These are phyloP conservation scores for Candida quercuum DNA, from an alignment of 805 yeast species.

Conservation along the genomic window DNA sequence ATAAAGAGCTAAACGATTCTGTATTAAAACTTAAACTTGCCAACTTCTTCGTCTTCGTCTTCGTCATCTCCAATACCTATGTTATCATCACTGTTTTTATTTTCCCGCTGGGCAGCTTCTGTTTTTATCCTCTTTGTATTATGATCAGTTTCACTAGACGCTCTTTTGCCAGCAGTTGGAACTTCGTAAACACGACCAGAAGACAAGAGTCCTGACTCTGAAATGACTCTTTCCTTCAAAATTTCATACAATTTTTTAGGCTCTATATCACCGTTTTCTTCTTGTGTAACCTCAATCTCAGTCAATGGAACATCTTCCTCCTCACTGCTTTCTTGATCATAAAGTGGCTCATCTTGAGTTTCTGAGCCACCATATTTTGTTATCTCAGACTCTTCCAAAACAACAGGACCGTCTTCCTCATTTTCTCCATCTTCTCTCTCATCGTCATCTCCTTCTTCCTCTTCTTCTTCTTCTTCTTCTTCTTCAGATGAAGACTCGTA, in stretches of 20 bases:
- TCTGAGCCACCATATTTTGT: constrained; percentile 1
- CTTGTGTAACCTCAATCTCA: constrained; percentile 6
- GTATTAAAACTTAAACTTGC: constrained; percentile 23
- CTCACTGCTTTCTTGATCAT: constrained; percentile 16
- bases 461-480: constrained; percentile 21
- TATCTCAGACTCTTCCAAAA: constrained; percentile 10
- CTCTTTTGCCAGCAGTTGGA: constrained; percentile 14
- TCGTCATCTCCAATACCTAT: constrained; percentile 8
- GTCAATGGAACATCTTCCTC: constrained; percentile 21
- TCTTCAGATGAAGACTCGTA: constrained; percentile 18
- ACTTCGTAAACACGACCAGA: constrained; percentile 22
- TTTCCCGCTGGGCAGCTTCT: background rate
- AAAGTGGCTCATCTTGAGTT: constrained; percentile 4
- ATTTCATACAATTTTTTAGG: constrained; percentile 22
- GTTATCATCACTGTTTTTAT: background rate
- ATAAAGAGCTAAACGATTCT: no score
- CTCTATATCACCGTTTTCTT: constrained; percentile 12
- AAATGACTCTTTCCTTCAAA: constrained; percentile 15
- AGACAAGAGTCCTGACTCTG: constrained; percentile 9
- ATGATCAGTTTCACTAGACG: constrained; percentile 2
- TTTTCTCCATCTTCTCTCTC: constrained; percentile 19
- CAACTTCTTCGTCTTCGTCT: constrained; percentile 19
- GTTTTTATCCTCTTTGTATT: background rate
- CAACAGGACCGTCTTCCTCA: constrained; percentile 24
- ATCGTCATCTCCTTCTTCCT: constrained; percentile 9